Evolutionary conservation across 148 eudicot genomes (phyloP).

Genomic region (Nepenthes gracilis): DNA sequence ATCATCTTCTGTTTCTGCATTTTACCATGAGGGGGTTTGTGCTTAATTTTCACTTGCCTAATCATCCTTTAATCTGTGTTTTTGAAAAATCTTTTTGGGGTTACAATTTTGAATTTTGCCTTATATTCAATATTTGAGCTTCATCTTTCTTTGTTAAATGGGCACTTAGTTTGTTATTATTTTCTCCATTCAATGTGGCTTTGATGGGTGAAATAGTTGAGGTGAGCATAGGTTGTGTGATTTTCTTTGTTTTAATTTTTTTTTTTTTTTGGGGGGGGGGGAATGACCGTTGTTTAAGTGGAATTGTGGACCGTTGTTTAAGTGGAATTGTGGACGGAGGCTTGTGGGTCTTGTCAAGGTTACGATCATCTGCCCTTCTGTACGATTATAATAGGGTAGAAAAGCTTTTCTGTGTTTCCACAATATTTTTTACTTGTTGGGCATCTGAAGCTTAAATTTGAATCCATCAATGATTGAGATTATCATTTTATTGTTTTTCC

Average conservation of each 20-base stretch:
- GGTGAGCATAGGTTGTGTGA: constrained; percentile 10
- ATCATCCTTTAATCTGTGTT: no score
- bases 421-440: no score
- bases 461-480: no score
- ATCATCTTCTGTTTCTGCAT: neutral
- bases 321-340: constrained; percentile 3
- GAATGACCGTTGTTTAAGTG: constrained; percentile 5
- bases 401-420: no score
- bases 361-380: no score
- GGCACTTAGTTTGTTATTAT: neutral
- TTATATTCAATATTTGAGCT: neutral
- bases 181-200: constrained; percentile 14
- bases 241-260: neutral
- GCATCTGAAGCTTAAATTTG: no score
- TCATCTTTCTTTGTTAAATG: neutral
- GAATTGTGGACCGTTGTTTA: constrained; percentile 7
- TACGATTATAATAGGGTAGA: no score
- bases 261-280: constrained; percentile 2
- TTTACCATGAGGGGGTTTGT: no score
- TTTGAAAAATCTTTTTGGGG: no score
- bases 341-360: neutral
- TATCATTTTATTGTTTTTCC: no score
- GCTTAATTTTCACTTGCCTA: no score
- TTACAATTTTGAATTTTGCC: no score
- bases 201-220: constrained; percentile 14